Percentiles rank a stretch among this genome's conserved stretches.
Conservation (phyloP, 2,329 filamentous ascomycete genomes). For the Fusarium chaquense region DNA sequence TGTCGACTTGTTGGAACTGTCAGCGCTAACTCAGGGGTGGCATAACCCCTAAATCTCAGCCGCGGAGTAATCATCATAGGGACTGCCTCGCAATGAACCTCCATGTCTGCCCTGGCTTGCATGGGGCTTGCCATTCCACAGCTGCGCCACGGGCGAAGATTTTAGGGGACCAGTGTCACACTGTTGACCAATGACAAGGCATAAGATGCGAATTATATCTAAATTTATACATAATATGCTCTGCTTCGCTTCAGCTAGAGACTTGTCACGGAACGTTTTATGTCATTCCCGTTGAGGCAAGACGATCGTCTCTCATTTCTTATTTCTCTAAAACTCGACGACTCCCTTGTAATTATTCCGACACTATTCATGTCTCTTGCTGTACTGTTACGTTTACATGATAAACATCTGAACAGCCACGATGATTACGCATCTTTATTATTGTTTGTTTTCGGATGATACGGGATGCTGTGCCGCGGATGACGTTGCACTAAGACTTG, state of each 20-base stretch:
- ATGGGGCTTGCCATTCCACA: slow-evolving; percentile 16
- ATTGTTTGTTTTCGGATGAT: slow-evolving; percentile 16
- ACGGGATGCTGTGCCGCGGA: slow-evolving; percentile 4
- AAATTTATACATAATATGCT: background rate
- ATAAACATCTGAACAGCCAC: slow-evolving; percentile 2
- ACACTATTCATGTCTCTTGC: background rate
- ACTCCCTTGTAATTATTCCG: background rate
- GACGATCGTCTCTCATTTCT: background rate
- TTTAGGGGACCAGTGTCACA: slow-evolving; percentile 15
- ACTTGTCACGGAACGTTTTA: slow-evolving; percentile 7
- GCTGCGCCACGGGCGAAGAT: slow-evolving; percentile 37
- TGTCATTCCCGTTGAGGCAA: background rate
- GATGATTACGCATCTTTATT: slow-evolving; percentile 18
- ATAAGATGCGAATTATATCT: slow-evolving; percentile 7
- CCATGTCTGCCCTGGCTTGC: background rate
- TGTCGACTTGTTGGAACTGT: background rate
- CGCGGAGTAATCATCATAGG: background rate
- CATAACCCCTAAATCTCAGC: background rate
- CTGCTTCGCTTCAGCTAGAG: slow-evolving; percentile 24
- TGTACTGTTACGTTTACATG: background rate
- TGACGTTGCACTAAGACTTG: slow-evolving; percentile 7
- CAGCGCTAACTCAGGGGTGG: slow-evolving; percentile 18
- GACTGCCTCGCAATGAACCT: background rate
- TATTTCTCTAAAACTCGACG: background rate
- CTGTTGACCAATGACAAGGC: slow-evolving; percentile 25